These are phyloP conservation scores for Spathaspora girioi DNA, from an alignment of 805 yeast species.

Conservation along the genomic window DNA sequence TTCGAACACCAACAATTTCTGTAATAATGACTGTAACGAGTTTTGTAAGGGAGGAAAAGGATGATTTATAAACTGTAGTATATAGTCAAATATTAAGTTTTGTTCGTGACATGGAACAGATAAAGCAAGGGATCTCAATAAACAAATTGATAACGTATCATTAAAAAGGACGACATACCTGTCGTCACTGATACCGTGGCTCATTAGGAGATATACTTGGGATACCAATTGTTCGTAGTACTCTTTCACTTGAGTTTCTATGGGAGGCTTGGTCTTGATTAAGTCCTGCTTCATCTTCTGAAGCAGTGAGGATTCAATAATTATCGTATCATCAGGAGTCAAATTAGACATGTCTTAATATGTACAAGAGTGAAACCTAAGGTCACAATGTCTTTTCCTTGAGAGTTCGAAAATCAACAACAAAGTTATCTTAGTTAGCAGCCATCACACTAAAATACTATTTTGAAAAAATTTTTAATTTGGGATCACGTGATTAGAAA, in stretches of 20 bases:
- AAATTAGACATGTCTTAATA: not conserved
- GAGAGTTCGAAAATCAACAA: not conserved
- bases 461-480: not conserved
- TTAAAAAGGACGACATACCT: conserved; percentile 33
- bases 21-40: conserved; percentile 59
- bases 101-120: not conserved
- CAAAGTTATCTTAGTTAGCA: not conserved
- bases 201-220: not conserved
- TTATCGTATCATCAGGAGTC: not conserved
- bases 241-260: not conserved
- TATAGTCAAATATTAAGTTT: conserved; percentile 37
- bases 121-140: conserved; percentile 37
- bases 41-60: conserved; percentile 69
- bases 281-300: conserved; percentile 4
- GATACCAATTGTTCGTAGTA: not conserved
- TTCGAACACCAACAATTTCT: conserved; percentile 41
- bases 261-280: conserved; percentile 4
- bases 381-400: not conserved
- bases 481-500: not conserved
- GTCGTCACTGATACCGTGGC: not conserved
- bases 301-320: not conserved
- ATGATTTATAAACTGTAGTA: conserved; percentile 68
- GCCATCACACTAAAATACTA: not conserved
- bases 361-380: not conserved
- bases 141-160: conserved; percentile 66